Base-by-base conservation (phyloP, 2,329 filamentous ascomycete species). In the Madurella fahalii region DNA sequence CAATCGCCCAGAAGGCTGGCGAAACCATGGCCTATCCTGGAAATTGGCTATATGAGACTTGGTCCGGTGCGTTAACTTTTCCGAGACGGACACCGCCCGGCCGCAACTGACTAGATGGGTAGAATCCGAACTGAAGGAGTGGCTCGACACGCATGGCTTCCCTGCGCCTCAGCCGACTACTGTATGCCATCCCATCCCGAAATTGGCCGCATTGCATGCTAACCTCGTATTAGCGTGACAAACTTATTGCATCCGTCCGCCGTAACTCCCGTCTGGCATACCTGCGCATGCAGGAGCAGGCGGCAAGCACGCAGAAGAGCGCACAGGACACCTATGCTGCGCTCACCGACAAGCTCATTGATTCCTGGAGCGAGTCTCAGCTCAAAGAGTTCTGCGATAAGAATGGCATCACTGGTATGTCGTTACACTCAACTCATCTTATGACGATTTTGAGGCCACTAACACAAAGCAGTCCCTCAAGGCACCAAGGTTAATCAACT, bases 351-450 rank as follows among this genome's bases (percentile, higher is more conserved):
- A 85, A 86, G 65, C 77, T 96, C 50, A 87, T 97, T 66, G 86
- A 95, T 64, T 85, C 89, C 4, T 99, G 94, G 94, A 86, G 87
- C 66, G 92, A 96, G 67, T 81, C 81, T 40, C 79, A 95, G 71
- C 80, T 99, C 69, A 97, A 97, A 80, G 86, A 90, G 59, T 97
- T 94, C 76, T 85, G 85, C 52, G 93, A 97, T 76, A 90, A 92
- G 79, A 94, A 97, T 64, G 84, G 84, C 54, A 87, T 99, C 68
- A 70, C 67, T 12, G 73, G 74, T 75, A 63, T 30, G 69, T 58
- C 5, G 4, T 37, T 37, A 4, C 34, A 15, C 9, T 37, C 9
- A 5, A 9, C 34, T 37, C 13, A 12, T 4, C 34, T 4, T 15
- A 5, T 11, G 4, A n/a, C 13, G 34, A 37, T 15, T 11, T 2